Conservation (phyloP, 164 flowering plant species). For the Macadamia integrifolia region DNA sequence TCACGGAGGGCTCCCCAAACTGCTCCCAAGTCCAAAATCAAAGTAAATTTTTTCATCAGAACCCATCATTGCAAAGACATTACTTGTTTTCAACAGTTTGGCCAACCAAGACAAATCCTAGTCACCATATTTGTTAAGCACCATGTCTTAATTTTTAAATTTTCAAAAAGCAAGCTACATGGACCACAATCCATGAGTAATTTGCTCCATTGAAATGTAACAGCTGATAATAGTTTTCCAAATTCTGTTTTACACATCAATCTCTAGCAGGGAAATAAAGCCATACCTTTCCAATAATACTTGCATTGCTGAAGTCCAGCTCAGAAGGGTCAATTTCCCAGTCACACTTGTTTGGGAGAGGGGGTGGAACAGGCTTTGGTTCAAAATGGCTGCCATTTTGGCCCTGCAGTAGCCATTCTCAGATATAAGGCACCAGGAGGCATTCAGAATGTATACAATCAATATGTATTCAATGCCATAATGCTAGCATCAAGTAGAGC, state of each 20-base stretch:
- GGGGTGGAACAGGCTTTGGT: slow-evolving; percentile 90
- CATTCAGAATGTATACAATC: too few relatives aligned
- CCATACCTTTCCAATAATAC: slow-evolving; percentile 76
- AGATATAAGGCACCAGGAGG: too few relatives aligned
- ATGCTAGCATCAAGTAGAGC: too few relatives aligned
- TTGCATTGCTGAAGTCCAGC: slow-evolving; percentile 78
- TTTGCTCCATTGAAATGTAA: not conserved
- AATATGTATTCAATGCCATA: too few relatives aligned
- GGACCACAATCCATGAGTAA: not conserved
- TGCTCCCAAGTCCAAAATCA: too few relatives aligned
- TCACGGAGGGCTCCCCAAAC: too few relatives aligned
- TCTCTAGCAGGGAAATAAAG: not conserved
- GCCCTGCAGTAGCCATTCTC: slow-evolving; percentile 13
- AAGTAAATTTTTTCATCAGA: too few relatives aligned
- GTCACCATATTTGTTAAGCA: not conserved
- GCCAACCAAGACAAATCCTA: not conserved
- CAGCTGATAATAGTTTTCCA: not conserved
- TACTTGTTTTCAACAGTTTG: too few relatives aligned
- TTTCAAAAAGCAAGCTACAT: not conserved
- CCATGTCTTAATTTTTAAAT: not conserved
- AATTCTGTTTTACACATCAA: not conserved
- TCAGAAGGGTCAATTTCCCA: slow-evolving; percentile 98
- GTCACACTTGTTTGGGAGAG: slow-evolving; percentile 94
- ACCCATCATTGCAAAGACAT: too few relatives aligned
- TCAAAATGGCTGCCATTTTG: slow-evolving; percentile 99